These are phyloP conservation scores for Oidium heveae DNA, from an alignment of 2,329 filamentous ascomycete genomes.

Conservation along the genomic window DNA sequence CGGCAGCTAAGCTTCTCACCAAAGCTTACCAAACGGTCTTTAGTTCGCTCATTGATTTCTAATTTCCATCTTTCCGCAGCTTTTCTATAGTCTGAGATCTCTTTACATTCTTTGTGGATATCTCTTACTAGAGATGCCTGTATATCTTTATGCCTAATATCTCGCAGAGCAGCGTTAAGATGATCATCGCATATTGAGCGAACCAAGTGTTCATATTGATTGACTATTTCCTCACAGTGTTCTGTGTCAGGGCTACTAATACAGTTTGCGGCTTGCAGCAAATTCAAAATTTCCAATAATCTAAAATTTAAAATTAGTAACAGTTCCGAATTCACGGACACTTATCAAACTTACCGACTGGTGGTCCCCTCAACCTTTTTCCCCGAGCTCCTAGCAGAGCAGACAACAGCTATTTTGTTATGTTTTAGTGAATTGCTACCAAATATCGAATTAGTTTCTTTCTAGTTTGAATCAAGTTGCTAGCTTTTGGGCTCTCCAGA, in stretches of 20 bases:
- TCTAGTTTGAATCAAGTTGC: not conserved
- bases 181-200: slow-evolving; percentile 66
- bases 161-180: slow-evolving; percentile 39
- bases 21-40: slow-evolving; percentile 77
- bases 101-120: slow-evolving; percentile 56
- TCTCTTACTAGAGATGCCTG: slow-evolving; percentile 33
- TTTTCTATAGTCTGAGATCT: slow-evolving; percentile 47
- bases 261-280: slow-evolving; percentile 19
- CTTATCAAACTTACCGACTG: slow-evolving; percentile 42
- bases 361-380: slow-evolving; percentile 92
- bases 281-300: slow-evolving; percentile 32
- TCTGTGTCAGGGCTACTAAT: slow-evolving; percentile 26
- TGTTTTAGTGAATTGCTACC: slow-evolving; percentile 32
- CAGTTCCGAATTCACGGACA: not conserved
- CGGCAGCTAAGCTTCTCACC: slow-evolving; percentile 89
- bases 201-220: slow-evolving; percentile 49
- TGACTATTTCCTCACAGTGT: slow-evolving; percentile 25
- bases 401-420: slow-evolving; percentile 72
- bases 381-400: slow-evolving; percentile 79
- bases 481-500: not conserved
- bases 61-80: slow-evolving; percentile 40
- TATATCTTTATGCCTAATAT: slow-evolving; percentile 31
- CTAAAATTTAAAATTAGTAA: not conserved
- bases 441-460: not conserved
- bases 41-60: slow-evolving; percentile 53